Base-by-base conservation (phyloP, 352 stramenopile species). In the Globisporangium acanthophoron region DNA sequence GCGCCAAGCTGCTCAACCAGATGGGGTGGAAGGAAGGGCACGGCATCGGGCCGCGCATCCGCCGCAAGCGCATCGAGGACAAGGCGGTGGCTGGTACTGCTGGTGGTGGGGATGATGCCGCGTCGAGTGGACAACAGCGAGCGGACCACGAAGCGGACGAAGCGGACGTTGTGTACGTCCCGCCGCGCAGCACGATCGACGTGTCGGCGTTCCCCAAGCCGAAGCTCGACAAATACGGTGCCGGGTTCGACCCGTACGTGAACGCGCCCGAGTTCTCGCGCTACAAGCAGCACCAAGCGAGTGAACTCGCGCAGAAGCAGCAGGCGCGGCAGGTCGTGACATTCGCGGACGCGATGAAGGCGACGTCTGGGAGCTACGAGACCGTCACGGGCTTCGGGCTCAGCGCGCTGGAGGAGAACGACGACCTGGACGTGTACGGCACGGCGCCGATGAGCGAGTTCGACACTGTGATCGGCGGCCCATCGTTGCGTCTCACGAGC, bases 1-100 rank as follows among this genome's bases (percentile, higher is more conserved):
- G 90, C 24, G 88, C 80, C 7, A 80, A 78, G 48, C 59, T 97
- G 37, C 71, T 97, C 24, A 77, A 78, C 35, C 78, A 73, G 4
- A 96, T 97, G 88, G 90, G 90, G 31, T 97, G 90, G 90, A 96
- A 94, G 60, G 80, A 91, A 64, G 90, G 90, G 9, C 83, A 96
- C 40, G 90, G 83, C 27, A 93, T 97, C 18, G 88, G 90, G 13
- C 82, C 85, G 6, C 73, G 75, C 8, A 59, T 90, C 5, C 75
- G 76, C 24, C 74, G 74, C 55, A 65, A 67, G 41, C 87, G 86
- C 56, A 71, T 77, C 4, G 21, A 59, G 24, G 39, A 69, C 16
- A 39, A 52, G n/a, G 54, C 62, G 1, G 2, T 5, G 45, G 9
- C 51, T 39, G 15, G 37, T 56, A 20, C n/a, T 43, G 3, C 37